phyloP scores from a whole-genome alignment of 1,139 yeast genomes.

The Scheffersomyces parashehatae region DNA sequence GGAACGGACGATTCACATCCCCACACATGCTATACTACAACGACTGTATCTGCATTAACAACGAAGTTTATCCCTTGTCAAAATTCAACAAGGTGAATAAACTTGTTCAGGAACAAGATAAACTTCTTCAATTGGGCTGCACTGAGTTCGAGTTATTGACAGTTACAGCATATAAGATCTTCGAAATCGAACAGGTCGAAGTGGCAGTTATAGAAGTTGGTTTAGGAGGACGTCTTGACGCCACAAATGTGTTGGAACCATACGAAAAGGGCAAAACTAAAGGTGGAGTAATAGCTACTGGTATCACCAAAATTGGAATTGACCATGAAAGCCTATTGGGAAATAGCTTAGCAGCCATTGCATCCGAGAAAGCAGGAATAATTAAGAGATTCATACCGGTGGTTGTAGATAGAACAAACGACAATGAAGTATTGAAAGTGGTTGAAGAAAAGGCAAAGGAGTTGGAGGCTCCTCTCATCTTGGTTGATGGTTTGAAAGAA shows the following conservation, averaged over 20 bases:
- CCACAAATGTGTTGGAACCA: conserved; percentile 66
- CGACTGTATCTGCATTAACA: conserved; percentile 73
- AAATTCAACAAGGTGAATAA: conserved; percentile 49
- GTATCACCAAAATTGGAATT: conserved; percentile 78
- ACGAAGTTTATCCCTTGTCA: conserved; percentile 49
- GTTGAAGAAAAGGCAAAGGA: conserved; percentile 25
- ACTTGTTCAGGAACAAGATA: conserved; percentile 37
- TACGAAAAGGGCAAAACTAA: conserved; percentile 16
- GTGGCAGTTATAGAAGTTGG: conserved; percentile 89
- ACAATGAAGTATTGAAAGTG: conserved; percentile 46
- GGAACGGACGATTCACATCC: conserved; percentile 80
- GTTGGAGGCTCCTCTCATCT: conserved; percentile 15
- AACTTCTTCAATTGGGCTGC: conserved; percentile 51
- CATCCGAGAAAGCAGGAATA: conserved; percentile 82
- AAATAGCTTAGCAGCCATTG: conserved; percentile 59
- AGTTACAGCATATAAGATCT: conserved; percentile 78
- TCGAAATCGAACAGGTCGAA: conserved; percentile 57
- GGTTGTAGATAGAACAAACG: conserved; percentile 74
- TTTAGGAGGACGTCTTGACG: conserved; percentile 83
- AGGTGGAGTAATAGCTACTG: conserved; percentile 60
- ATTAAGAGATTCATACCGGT: conserved; percentile 62
- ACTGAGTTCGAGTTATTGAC: conserved; percentile 87
- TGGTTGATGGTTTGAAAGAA: conserved; percentile 14
- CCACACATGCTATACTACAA: conserved; percentile 76
- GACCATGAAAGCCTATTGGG: conserved; percentile 86